Evolutionary conservation across 306 rosid genomes (phyloP).

Genomic region (Prunus padus): DNA sequence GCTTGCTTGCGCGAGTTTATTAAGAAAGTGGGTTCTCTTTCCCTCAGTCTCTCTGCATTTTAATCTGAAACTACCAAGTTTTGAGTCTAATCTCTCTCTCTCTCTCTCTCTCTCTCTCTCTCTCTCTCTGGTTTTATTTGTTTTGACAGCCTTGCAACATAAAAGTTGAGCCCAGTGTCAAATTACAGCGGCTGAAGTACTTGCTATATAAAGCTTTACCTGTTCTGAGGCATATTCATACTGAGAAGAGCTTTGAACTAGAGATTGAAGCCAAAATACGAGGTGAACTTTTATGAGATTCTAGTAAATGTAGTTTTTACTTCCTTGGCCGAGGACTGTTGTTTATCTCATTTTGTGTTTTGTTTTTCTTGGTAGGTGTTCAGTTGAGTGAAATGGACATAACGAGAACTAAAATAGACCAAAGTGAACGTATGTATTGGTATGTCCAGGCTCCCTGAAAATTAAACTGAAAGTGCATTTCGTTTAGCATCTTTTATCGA

Average conservation of each 20-base stretch:
- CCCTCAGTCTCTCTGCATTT: not conserved
- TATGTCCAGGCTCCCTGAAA: slow-evolving; percentile 22
- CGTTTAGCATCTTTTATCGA: slow-evolving; percentile 8
- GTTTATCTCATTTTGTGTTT: not conserved
- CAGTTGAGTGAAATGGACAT: slow-evolving; percentile 48
- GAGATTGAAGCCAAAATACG: slow-evolving; percentile 53
- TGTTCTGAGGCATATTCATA: slow-evolving; percentile 55
- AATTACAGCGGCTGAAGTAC: slow-evolving; percentile 45
- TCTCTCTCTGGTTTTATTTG: not conserved
- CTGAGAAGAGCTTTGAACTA: slow-evolving; percentile 56
- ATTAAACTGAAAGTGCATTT: not conserved
- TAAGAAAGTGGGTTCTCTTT: slow-evolving; percentile 28
- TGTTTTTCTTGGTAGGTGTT: slow-evolving; percentile 38
- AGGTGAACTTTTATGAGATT: slow-evolving; percentile 34
- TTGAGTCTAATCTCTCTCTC: not conserved
- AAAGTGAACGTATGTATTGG: slow-evolving; percentile 64
- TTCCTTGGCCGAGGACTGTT: not conserved
- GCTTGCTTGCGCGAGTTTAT: slow-evolving; percentile 57
- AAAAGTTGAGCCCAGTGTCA: slow-evolving; percentile 34
- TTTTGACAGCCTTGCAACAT: slow-evolving; percentile 31
- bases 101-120: not conserved
- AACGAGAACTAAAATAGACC: slow-evolving; percentile 45
- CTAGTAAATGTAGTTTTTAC: not conserved
- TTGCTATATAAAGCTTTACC: slow-evolving; percentile 57
- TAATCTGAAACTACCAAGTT: not conserved